Conservation (phyloP, 2,329 filamentous ascomycete genomes). For the Phaeophleospora eucalypticola region DNA sequence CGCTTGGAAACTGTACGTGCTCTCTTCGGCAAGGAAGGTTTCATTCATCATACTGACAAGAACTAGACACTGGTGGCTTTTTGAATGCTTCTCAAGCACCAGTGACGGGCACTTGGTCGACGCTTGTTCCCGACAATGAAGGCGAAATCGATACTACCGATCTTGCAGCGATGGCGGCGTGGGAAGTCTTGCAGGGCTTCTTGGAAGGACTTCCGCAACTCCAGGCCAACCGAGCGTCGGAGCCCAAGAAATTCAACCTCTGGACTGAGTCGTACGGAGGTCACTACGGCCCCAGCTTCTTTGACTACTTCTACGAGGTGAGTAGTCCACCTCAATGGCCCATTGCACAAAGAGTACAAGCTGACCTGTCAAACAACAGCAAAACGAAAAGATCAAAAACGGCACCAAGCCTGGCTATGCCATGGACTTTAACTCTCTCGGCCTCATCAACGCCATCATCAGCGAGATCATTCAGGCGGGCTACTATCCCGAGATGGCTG, state of each 20-base stretch:
- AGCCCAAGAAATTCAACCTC: constrained; percentile 27
- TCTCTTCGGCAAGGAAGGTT: not conserved
- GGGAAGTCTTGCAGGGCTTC: constrained; percentile 55
- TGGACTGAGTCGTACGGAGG: constrained; percentile 38
- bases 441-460: constrained; percentile 56
- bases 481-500: constrained; percentile 51
- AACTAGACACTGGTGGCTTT: constrained; percentile 39
- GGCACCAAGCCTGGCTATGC: constrained; percentile 6
- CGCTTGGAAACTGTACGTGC: constrained; percentile 15
- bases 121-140: constrained; percentile 44
- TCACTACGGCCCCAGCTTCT: constrained; percentile 60
- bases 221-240: constrained; percentile 44
- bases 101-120: constrained; percentile 44
- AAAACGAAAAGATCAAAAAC: constrained; percentile 47
- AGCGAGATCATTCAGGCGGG: constrained; percentile 48
- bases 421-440: constrained; percentile 30
- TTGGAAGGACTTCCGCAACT: constrained; percentile 45
- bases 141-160: constrained; percentile 52
- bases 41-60: not conserved
- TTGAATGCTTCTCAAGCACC: constrained; percentile 40
- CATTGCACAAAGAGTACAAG: not conserved
- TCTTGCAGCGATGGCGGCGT: constrained; percentile 52
- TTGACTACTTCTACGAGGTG: constrained; percentile 47
- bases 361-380: constrained; percentile 24
- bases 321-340: not conserved